Evolutionary conservation across 345 rosid species (phyloP), one percentile per base, ranked within the genome.

Genomic region (Eucalyptus caleyi): DNA sequence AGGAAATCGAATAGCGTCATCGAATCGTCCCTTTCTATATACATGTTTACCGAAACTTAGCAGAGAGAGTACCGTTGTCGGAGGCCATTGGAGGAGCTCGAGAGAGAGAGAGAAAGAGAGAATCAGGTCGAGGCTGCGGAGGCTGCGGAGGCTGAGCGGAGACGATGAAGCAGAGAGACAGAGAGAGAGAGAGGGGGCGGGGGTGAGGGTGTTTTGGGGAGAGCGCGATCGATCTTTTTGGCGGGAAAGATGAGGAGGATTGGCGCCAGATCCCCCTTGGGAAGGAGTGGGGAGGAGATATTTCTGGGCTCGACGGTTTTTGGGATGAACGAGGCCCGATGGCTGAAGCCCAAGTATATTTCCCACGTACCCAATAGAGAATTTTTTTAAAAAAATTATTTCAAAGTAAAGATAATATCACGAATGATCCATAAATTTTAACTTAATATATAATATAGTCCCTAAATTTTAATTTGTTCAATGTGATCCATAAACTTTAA

Each of bases 211-310:
- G 81, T 18, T 69, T 69, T 34, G 86, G 87, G 88, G 89, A 77
- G 67, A 89, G 60, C 26, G 37, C 23, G 80, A 26, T 86, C 32
- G 87, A 24, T 80, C 54, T 30, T n/a, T 91, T 89, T 93, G 92
- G 93, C 94, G 93, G 94, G 95, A 91, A 92, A 91, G 26, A 11
- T 56, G 23, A 21, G 56, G 62, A 80, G 40, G 65, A 87, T 95
- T 93, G 93, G 96, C 97, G 98, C 99, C 96, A 93, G 51, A 91
- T 56, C 30, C 62, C 62, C 30, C 30, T 10, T 9, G 30, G 62
- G 30, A 24, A 86, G 7, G 6, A 27, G 49, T 37, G 92, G 91
- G 91, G 72, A 93, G 94, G 92, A 89, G 90, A 77, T 27, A 1
- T 16, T 80, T 62, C 77, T 50, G 16, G 47, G 27, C 83, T 8